phyloP scores from a whole-genome alignment of 441 rosid species.

The Euphorbia celastroides region DNA sequence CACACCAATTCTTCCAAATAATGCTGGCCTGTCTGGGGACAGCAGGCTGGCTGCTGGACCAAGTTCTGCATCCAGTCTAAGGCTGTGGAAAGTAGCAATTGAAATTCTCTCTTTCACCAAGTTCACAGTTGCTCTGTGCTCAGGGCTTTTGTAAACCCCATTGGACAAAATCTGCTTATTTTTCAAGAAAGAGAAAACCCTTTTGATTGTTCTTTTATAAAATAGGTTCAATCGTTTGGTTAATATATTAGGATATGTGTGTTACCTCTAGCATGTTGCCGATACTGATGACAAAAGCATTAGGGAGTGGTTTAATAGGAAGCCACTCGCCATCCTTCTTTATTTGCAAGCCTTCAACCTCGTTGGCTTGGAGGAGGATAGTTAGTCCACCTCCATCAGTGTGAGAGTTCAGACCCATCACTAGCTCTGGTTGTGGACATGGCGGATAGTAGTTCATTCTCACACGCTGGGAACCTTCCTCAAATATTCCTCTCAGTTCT shows the following conservation, averaged over 20 bases:
- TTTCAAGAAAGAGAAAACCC: background rate
- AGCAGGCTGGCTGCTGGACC: constrained; percentile 27
- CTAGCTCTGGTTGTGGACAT: constrained; percentile 45
- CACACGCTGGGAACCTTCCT: constrained; percentile 18
- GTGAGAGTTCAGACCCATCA: constrained; percentile 37
- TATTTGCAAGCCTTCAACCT: constrained; percentile 38
- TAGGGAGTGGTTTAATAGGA: constrained; percentile 30
- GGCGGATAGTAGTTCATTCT: constrained; percentile 45
- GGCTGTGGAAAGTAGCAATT: constrained; percentile 26
- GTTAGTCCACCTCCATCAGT: constrained; percentile 35
- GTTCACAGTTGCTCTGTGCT: constrained; percentile 34
- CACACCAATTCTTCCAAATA: constrained; percentile 16
- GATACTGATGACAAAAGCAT: constrained; percentile 38
- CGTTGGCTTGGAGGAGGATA: constrained; percentile 36
- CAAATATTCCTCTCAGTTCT: constrained; percentile 16
- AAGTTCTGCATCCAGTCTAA: constrained; percentile 16
- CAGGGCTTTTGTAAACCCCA: constrained; percentile 25
- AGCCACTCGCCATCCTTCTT: constrained; percentile 35
- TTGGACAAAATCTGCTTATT: constrained; percentile 21
- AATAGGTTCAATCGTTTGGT: background rate
- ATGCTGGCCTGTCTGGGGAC: constrained; percentile 20
- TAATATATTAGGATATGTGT: too few relatives aligned
- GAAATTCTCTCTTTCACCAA: constrained; percentile 24
- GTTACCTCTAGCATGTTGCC: constrained; percentile 46
- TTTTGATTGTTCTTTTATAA: background rate